Conservation (phyloP, 140 eudicot genomes). For the Eryngium alpinum region DNA sequence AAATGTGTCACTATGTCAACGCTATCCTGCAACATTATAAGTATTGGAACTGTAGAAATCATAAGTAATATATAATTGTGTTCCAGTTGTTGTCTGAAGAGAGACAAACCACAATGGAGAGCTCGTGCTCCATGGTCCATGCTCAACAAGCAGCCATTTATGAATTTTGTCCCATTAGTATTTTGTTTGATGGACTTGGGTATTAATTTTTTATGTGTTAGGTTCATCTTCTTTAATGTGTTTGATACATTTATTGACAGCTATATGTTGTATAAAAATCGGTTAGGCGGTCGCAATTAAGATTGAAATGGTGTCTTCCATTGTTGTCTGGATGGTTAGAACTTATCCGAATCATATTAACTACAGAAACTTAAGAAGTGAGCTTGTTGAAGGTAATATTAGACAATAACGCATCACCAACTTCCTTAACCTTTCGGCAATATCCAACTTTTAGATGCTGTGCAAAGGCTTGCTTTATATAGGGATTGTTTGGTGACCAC, state of each 20-base stretch:
- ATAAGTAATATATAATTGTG: no score
- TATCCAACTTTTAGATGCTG: no score
- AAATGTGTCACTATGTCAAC: no score
- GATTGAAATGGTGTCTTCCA: background rate
- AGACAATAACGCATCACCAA: no score
- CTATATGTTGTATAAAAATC: background rate
- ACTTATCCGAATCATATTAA: background rate
- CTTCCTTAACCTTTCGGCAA: no score
- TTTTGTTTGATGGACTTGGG: background rate
- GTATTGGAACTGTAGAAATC: no score
- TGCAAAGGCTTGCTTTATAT: no score
- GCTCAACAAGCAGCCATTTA: no score
- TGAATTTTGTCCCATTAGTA: background rate
- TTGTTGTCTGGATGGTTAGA: background rate
- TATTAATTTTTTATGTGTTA: background rate
- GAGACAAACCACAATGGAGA: no score
- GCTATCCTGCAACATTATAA: no score
- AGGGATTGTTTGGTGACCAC: no score
- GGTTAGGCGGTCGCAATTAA: background rate
- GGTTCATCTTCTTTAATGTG: background rate
- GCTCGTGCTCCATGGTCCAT: no score
- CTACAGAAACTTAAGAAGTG: background rate
- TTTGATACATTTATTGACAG: background rate
- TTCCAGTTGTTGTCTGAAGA: conserved; percentile 1
- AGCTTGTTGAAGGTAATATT: background rate